These are phyloP conservation scores for Arachis stenosperma DNA, from an alignment of 306 rosid genomes.

Conservation along the genomic window DNA sequence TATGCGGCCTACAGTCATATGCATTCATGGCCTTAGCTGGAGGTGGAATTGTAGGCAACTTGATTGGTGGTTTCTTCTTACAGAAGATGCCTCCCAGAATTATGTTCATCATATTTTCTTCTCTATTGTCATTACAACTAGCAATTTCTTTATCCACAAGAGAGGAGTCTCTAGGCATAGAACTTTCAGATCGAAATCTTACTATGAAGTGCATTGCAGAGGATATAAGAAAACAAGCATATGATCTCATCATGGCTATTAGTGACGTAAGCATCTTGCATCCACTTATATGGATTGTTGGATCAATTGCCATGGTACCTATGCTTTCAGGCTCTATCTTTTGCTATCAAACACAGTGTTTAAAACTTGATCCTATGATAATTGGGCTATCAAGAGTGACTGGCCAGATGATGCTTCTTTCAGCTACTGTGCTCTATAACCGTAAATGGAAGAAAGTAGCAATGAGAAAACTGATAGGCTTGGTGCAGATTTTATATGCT, in stretches of 20 bases:
- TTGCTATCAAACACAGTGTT: constrained; percentile 85
- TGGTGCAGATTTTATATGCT: constrained; percentile 67
- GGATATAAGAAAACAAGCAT: constrained; percentile 55
- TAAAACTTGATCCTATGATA: constrained; percentile 70
- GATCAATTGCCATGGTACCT: constrained; percentile 76
- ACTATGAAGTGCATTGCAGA: constrained; percentile 49
- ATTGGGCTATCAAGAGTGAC: constrained; percentile 76
- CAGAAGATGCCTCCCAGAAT: constrained; percentile 62
- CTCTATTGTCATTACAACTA: constrained; percentile 62
- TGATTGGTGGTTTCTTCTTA: constrained; percentile 72
- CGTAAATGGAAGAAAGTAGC: constrained; percentile 63
- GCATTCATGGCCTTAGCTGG: constrained; percentile 86
- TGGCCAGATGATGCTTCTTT: constrained; percentile 83
- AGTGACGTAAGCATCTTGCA: constrained; percentile 48
- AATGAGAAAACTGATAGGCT: constrained; percentile 61
- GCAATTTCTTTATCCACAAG: constrained; percentile 56
- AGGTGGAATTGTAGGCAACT: constrained; percentile 89
- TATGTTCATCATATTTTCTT: constrained; percentile 64
- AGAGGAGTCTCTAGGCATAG: constrained; percentile 76
- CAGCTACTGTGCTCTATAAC: constrained; percentile 64
- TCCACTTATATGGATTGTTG: constrained; percentile 79
- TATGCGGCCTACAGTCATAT: constrained; percentile 76
- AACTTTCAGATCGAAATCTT: constrained; percentile 41
- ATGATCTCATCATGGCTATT: constrained; percentile 56
- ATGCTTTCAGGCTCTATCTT: constrained; percentile 79